These are phyloP conservation scores for Blastocystis sp. DNA, from an alignment of 352 stramenopile genomes.

Conservation along the genomic window DNA sequence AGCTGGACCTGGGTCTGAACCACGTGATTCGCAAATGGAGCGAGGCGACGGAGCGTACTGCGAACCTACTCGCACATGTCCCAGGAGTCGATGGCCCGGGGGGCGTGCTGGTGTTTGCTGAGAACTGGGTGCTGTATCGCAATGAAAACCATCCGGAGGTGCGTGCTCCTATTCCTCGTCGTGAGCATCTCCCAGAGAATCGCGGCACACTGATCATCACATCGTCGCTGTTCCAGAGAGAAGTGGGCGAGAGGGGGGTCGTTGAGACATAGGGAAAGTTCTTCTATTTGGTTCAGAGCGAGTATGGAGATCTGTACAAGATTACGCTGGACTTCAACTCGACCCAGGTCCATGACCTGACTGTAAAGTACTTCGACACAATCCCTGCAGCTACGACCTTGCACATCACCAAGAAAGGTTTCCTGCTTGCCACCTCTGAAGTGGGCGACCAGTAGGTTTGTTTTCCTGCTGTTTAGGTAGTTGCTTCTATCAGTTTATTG, in stretches of 20 bases:
- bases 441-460: constrained; percentile 93
- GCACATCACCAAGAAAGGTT: constrained; percentile 91
- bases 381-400: constrained; percentile 78
- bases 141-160: constrained; percentile 79
- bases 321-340: constrained; percentile 81
- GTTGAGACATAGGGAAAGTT: constrained; percentile 72
- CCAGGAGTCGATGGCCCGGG: constrained; percentile 73
- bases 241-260: constrained; percentile 40
- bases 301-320: constrained; percentile 97
- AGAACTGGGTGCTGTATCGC: constrained; percentile 93
- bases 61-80: constrained; percentile 82
- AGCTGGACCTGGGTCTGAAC: constrained; percentile 97
- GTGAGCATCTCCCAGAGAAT: constrained; percentile 69
- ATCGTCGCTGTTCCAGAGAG: constrained; percentile 84
- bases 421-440: constrained; percentile 90
- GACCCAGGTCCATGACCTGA: constrained; percentile 66
- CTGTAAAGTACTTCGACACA: constrained; percentile 85
- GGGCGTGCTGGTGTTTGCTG: constrained; percentile 88
- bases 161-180: constrained; percentile 69
- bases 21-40: constrained; percentile 92
- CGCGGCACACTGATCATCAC: constrained; percentile 84
- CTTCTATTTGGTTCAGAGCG: constrained; percentile 92
- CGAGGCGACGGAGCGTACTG: constrained; percentile 74
- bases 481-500: constrained; percentile 51
- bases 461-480: not conserved